Percentiles rank a stretch among this genome's conserved stretches.
phyloP scores from a whole-genome alignment of 805 yeast genomes.

The Wickerhamiella qilinensis region DNA sequence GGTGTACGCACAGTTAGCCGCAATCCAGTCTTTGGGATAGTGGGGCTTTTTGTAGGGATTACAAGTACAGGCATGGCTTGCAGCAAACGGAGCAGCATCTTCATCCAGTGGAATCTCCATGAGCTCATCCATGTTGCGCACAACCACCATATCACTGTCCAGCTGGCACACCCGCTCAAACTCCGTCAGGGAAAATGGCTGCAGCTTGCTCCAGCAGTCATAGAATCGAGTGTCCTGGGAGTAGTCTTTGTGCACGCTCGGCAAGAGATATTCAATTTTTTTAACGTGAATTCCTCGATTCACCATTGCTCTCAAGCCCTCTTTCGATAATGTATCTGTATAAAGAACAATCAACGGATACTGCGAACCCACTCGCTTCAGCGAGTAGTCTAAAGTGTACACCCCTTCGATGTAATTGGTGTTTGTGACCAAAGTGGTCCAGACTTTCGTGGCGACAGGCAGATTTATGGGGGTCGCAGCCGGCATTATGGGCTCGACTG shows the following conservation, averaged over 20 bases:
- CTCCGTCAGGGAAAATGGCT: constrained; percentile 34
- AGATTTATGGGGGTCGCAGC: too few relatives aligned
- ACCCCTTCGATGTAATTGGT: constrained; percentile 35
- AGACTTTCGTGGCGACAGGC: constrained; percentile 19
- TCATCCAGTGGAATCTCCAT: constrained; percentile 30
- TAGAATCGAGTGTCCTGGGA: constrained; percentile 36
- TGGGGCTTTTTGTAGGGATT: constrained; percentile 37
- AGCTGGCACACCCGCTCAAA: constrained; percentile 39
- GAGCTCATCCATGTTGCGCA: constrained; percentile 43
- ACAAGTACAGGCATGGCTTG: constrained; percentile 46
- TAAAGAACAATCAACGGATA: constrained; percentile 39
- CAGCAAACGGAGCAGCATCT: constrained; percentile 31
- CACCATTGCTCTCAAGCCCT: constrained; percentile 28
- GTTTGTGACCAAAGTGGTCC: constrained; percentile 44
- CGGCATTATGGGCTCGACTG: too few relatives aligned
- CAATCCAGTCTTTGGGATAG: constrained; percentile 38
- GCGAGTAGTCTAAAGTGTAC: constrained; percentile 33
- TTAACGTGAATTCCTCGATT: constrained; percentile 27
- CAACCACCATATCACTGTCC: constrained; percentile 45
- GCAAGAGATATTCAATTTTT: constrained; percentile 29
- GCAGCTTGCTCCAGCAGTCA: constrained; percentile 48
- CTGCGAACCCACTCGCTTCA: constrained; percentile 27
- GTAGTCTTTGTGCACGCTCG: constrained; percentile 30
- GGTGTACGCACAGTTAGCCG: constrained; percentile 36
- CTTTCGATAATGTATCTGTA: constrained; percentile 30